phyloP scores from a whole-genome alignment of 768 basidiomycete genomes.

The Boletus rubescentipes region DNA sequence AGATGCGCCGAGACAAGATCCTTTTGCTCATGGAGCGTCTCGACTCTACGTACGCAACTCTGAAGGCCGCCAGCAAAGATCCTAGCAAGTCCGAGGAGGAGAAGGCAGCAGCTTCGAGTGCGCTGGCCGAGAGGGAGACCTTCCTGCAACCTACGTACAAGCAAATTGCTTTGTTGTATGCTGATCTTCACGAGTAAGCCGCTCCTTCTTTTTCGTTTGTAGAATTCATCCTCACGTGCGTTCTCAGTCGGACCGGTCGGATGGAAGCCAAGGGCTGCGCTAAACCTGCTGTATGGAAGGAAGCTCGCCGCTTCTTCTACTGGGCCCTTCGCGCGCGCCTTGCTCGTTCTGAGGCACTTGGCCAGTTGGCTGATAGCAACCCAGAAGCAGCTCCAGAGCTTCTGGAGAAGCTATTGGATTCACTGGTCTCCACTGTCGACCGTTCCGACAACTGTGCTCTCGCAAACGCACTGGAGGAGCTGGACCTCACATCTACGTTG shows the following conservation, averaged over 20 bases:
- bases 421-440: conserved; percentile 55
- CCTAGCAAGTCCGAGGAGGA: conserved; percentile 70
- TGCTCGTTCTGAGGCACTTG: conserved; percentile 63
- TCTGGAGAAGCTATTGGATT: conserved; percentile 61
- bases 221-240: conserved; percentile 3
- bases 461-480: conserved; percentile 65
- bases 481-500: conserved; percentile 64
- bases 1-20: conserved; percentile 95
- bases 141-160: conserved; percentile 87
- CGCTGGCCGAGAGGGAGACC: conserved; percentile 74
- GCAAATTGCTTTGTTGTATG: conserved; percentile 90
- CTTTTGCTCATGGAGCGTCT: conserved; percentile 89
- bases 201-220: neutral
- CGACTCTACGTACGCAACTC: conserved; percentile 74
- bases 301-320: conserved; percentile 88
- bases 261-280: conserved; percentile 99
- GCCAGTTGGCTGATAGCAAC: conserved; percentile 64
- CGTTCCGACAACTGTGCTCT: conserved; percentile 54
- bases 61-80: conserved; percentile 83
- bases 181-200: conserved; percentile 92
- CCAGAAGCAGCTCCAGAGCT: conserved; percentile 70
- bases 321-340: conserved; percentile 88
- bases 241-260: conserved; percentile 78
- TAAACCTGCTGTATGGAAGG: conserved; percentile 81
- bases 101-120: conserved; percentile 63